Evolutionary conservation across 2,329 filamentous ascomycete species (phyloP).

Genomic region (Neofusicoccum cordaticola): DNA sequence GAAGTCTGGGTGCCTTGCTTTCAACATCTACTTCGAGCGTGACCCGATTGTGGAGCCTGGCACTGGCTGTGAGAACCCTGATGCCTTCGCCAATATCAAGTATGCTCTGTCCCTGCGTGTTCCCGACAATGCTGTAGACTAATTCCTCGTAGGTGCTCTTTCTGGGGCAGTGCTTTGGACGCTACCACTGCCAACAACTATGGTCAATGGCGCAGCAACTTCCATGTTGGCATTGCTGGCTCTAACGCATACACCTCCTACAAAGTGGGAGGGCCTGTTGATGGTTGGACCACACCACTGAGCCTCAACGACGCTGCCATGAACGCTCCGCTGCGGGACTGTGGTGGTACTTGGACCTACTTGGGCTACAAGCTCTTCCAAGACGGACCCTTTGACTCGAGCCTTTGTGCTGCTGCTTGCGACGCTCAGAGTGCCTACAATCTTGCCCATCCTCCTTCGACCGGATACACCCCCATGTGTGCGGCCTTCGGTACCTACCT

Average conservation of each 20-base stretch:
- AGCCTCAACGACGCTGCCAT: constrained; percentile 26
- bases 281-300: constrained; percentile 18
- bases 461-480: constrained; percentile 20
- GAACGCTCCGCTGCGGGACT: constrained; percentile 24
- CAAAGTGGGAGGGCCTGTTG: background rate
- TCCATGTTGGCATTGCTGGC: constrained; percentile 21
- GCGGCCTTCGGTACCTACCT: constrained; percentile 35
- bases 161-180: constrained; percentile 28
- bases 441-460: background rate
- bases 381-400: constrained; percentile 26
- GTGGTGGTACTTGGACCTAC: constrained; percentile 22
- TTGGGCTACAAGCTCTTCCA: constrained; percentile 28
- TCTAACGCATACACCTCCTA: constrained; percentile 22
- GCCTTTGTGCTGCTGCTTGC: constrained; percentile 31
- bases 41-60: constrained; percentile 19
- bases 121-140: too few relatives aligned
- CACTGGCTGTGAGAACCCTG: constrained; percentile 17
- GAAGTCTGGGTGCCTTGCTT: constrained; percentile 20
- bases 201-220: constrained; percentile 25
- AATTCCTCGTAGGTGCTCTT: background rate
- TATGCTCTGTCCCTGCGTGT: constrained; percentile 19
- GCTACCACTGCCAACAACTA: constrained; percentile 25
- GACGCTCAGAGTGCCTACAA: constrained; percentile 9
- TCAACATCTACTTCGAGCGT: constrained; percentile 26
- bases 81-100: constrained; percentile 26